Evolutionary conservation across 768 basidiomycete species (phyloP).

Genomic region (Gloeopeniophorella convolvens): DNA sequence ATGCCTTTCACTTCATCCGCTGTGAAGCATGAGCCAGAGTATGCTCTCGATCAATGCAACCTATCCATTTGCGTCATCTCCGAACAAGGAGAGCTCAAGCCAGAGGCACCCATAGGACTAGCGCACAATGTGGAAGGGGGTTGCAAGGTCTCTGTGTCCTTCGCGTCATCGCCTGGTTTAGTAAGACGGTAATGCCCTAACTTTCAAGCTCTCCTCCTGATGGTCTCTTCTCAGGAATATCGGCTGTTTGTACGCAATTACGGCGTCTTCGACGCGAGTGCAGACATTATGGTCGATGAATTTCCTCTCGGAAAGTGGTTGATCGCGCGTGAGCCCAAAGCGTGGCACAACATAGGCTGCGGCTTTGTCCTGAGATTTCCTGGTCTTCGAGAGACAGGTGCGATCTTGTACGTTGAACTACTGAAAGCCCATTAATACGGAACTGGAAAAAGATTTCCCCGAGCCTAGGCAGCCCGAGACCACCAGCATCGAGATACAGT

Average conservation of each 20-base stretch:
- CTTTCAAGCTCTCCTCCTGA: too few relatives aligned
- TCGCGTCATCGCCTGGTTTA: too few relatives aligned
- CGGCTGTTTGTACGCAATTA: constrained; percentile 4
- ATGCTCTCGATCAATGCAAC: constrained; percentile 5
- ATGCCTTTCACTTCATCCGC: too few relatives aligned
- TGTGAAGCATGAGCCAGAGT: neutral
- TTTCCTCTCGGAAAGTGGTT: constrained; percentile 11
- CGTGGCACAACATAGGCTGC: constrained; percentile 7
- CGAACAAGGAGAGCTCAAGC: constrained; percentile 6
- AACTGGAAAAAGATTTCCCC: too few relatives aligned
- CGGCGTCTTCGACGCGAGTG: constrained; percentile 1
- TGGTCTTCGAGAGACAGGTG: too few relatives aligned
- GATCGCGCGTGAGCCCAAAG: constrained; percentile 3
- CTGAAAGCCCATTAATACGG: too few relatives aligned
- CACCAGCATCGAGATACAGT: constrained; percentile 1
- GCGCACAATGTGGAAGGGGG: neutral
- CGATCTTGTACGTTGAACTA: too few relatives aligned
- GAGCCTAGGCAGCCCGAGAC: constrained; percentile 1
- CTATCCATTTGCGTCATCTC: constrained; percentile 9
- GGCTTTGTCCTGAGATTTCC: constrained; percentile 9
- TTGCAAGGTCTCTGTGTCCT: constrained; percentile 3
- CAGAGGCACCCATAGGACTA: neutral
- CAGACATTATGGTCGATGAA: constrained; percentile 1
- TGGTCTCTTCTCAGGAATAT: constrained; percentile 3
- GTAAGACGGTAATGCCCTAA: too few relatives aligned